Evolutionary conservation across 371 early-diverging fungal species (phyloP).

Genomic region (Zopfochytrium polystomum): DNA sequence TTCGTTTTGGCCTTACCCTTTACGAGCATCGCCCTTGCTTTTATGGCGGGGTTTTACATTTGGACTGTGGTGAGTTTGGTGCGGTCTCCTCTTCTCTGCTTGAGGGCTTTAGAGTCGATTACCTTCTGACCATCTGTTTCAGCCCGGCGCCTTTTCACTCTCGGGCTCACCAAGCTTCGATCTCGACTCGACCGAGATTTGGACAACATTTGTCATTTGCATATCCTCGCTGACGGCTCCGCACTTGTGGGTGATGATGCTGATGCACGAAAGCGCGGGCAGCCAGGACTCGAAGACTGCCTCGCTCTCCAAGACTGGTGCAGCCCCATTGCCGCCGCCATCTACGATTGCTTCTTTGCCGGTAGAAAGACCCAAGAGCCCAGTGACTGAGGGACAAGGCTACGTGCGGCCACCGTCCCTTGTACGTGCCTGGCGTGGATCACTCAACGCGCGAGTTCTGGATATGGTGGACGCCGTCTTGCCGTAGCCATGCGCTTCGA

Average conservation of each 20-base stretch:
- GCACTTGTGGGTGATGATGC: slow-evolving; percentile 34
- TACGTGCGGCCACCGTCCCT: too few relatives aligned
- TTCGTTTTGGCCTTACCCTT: neutral
- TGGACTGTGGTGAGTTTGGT: slow-evolving; percentile 7
- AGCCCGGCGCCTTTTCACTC: neutral
- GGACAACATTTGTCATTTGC: slow-evolving; percentile 22
- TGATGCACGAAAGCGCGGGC: too few relatives aligned
- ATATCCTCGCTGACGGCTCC: slow-evolving; percentile 30
- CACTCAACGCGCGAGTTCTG: too few relatives aligned
- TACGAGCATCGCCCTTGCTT: slow-evolving; percentile 12
- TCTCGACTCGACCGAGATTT: slow-evolving; percentile 10
- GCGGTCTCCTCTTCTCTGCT: slow-evolving; percentile 10
- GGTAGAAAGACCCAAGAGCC: too few relatives aligned
- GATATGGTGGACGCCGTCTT: too few relatives aligned
- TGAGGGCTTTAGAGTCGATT: neutral
- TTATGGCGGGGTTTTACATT: slow-evolving; percentile 9
- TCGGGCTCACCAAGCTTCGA: neutral
- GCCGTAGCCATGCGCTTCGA: too few relatives aligned
- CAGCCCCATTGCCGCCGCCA: too few relatives aligned
- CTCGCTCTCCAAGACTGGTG: too few relatives aligned
- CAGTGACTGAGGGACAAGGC: too few relatives aligned
- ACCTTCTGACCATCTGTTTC: neutral
- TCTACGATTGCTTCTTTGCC: too few relatives aligned
- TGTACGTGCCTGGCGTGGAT: too few relatives aligned
- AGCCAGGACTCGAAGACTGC: too few relatives aligned